phyloP scores from a whole-genome alignment of 331 rosid species.

The Acacia concinna region DNA sequence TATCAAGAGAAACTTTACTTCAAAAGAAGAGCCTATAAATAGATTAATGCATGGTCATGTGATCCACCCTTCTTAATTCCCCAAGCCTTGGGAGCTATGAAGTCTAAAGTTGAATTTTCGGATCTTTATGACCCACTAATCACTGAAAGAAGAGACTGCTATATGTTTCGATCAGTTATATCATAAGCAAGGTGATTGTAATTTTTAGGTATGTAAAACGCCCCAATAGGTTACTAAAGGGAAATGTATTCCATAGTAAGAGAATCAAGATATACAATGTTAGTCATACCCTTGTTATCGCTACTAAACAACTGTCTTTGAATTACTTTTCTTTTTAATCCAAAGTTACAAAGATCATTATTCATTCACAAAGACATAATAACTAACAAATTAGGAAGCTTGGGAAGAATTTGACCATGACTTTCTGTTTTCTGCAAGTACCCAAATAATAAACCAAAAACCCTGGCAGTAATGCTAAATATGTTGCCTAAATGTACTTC shows the following conservation, averaged over 20 bases:
- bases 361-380: not conserved
- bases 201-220: not conserved
- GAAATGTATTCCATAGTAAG: not conserved
- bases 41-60: not conserved
- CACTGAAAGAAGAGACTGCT: not conserved
- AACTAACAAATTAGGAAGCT: not conserved
- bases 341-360: not conserved
- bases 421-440: not conserved
- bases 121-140: conserved; percentile 1
- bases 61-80: not conserved
- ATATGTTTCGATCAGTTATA: not conserved
- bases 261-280: not conserved
- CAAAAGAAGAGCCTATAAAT: not conserved
- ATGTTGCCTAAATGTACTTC: conserved; percentile 6
- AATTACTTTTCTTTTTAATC: not conserved
- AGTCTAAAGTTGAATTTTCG: not conserved
- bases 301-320: not conserved
- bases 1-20: not conserved
- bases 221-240: not conserved
- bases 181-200: not conserved
- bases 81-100: not conserved
- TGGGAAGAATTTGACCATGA: not conserved
- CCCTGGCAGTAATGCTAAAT: not conserved
- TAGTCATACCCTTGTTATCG: not conserved
- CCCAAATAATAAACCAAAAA: not conserved